Conservation (phyloP, 208 protist species). For the Wallacemonas sp. region DNA sequence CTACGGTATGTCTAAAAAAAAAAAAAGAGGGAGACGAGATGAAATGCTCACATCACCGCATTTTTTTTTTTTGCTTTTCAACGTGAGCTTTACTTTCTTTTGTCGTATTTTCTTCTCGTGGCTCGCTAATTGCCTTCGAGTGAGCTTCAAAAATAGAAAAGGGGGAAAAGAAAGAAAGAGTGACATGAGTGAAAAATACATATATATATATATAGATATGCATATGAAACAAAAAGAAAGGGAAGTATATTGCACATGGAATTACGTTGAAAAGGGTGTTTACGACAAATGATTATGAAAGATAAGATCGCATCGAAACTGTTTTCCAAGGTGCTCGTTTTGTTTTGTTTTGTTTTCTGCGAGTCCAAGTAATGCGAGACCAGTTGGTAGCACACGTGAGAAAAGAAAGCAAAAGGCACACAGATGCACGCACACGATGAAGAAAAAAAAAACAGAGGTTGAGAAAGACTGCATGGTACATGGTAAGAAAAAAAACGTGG, state of each 20-base stretch:
- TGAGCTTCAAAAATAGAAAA: background rate
- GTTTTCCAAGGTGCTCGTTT: too few relatives aligned
- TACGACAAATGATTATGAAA: too few relatives aligned
- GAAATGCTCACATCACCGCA: too few relatives aligned
- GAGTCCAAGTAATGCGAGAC: too few relatives aligned
- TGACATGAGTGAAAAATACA: background rate
- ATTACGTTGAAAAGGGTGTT: too few relatives aligned
- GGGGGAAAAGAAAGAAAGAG: constrained; percentile 1
- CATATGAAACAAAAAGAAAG: constrained; percentile 6
- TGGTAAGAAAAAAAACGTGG: background rate
- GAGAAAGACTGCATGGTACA: background rate
- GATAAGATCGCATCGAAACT: too few relatives aligned
- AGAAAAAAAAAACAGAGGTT: background rate
- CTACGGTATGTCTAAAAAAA: constrained; percentile 12
- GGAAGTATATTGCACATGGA: background rate
- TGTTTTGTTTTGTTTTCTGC: too few relatives aligned
- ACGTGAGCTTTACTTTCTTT: background rate
- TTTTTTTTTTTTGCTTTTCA: background rate
- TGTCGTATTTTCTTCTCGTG: background rate
- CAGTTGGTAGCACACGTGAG: too few relatives aligned
- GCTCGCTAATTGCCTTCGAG: too few relatives aligned
- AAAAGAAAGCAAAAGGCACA: too few relatives aligned
- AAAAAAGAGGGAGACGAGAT: constrained; percentile 9
- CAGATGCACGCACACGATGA: too few relatives aligned
- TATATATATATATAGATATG: background rate